A percentile compares a stretch with the other conserved stretches of the same genome.
Conservation (phyloP, 495 filamentous ascomycete species). For the Hypoxylon cercidicola region DNA sequence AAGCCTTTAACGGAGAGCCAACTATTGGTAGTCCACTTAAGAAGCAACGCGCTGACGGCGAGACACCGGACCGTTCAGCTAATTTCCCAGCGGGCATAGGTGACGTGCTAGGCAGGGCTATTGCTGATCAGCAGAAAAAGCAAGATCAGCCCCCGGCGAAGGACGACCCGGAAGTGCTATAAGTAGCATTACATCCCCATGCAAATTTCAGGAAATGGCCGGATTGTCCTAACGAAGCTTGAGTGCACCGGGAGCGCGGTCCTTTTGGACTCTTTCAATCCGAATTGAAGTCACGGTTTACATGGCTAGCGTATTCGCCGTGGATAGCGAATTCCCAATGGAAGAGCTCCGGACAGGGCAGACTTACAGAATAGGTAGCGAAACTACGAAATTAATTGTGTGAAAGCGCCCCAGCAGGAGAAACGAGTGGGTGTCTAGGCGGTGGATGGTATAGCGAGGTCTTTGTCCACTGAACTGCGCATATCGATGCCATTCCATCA, state of each 20-base stretch:
- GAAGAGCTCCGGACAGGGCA: background rate
- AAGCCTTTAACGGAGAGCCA: slow-evolving; percentile 58
- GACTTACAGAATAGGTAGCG: background rate
- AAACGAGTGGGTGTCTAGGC: background rate
- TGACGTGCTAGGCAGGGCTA: slow-evolving; percentile 57
- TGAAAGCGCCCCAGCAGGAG: background rate
- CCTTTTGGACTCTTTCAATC: no score
- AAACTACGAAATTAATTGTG: background rate
- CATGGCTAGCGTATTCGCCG: background rate
- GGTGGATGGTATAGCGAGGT: background rate
- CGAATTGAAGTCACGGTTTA: background rate
- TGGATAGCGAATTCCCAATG: background rate
- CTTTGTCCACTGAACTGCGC: slow-evolving; percentile 5
- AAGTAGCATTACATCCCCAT: slow-evolving; percentile 1
- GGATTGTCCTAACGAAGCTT: background rate
- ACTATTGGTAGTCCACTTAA: slow-evolving; percentile 84
- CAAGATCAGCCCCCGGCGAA: slow-evolving; percentile 39
- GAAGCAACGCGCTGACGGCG: slow-evolving; percentile 77
- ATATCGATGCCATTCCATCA: background rate
- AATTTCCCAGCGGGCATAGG: slow-evolving; percentile 56
- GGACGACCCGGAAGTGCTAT: slow-evolving; percentile 56
- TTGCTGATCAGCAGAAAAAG: slow-evolving; percentile 51
- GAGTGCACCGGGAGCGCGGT: no score
- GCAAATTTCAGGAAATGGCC: background rate
- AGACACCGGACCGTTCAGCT: slow-evolving; percentile 61